phyloP scores from a whole-genome alignment of 225 moss, liverwort and hornwort genomes.

The Polytrichum formosum region DNA sequence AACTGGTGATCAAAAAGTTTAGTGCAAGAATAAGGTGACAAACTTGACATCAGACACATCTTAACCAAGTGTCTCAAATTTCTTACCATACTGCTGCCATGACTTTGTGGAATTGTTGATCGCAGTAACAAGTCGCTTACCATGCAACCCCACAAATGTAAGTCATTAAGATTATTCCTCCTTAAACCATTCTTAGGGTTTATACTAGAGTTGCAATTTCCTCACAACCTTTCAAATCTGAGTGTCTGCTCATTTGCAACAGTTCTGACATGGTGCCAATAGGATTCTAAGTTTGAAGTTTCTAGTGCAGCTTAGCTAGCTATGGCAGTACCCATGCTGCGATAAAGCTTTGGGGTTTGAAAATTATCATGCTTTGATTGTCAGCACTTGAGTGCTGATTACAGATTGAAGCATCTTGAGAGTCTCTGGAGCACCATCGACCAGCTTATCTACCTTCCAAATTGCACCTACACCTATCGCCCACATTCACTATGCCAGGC shows the following conservation, averaged over 20 bases:
- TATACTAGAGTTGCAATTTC: too few relatives aligned
- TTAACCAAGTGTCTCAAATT: constrained; percentile 66
- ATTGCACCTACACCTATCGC: constrained; percentile 40
- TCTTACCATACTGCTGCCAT: constrained; percentile 72
- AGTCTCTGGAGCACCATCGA: constrained; percentile 69
- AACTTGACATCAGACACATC: constrained; percentile 51
- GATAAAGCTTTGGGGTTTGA: too few relatives aligned
- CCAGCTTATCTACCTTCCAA: constrained; percentile 63
- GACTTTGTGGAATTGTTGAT: constrained; percentile 57
- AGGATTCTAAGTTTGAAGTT: too few relatives aligned
- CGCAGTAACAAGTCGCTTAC: constrained; percentile 75
- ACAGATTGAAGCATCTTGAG: constrained; percentile 60
- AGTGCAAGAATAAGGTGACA: not conserved
- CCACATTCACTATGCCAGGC: too few relatives aligned
- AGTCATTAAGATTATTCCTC: too few relatives aligned
- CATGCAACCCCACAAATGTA: constrained; percentile 35
- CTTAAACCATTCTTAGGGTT: too few relatives aligned
- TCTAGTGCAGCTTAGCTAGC: too few relatives aligned
- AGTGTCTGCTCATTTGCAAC: too few relatives aligned
- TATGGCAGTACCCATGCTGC: too few relatives aligned
- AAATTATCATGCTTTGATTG: too few relatives aligned
- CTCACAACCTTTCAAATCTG: too few relatives aligned
- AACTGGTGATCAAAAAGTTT: not conserved
- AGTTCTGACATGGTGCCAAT: too few relatives aligned
- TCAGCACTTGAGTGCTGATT: constrained; percentile 32